A percentile compares a stretch with the other conserved stretches of the same genome.
phyloP scores from a whole-genome alignment of 176 grass and related monocot species.

The bread wheat (Triticum aestivum) region DNA sequence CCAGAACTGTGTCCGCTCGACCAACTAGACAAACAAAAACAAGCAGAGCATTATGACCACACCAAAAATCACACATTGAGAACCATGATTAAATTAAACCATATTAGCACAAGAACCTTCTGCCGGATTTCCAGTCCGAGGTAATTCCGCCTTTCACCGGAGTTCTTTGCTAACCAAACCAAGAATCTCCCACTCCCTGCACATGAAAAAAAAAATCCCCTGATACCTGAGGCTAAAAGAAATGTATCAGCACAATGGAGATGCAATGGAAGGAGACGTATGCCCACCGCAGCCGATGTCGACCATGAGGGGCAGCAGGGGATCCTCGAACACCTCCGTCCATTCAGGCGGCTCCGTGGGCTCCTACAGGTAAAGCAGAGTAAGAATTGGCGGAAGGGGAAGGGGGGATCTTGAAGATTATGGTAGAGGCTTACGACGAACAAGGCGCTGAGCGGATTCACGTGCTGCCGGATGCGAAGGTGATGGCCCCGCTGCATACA shows the following conservation, averaged over 20 bases:
- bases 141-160: slow-evolving; percentile 56
- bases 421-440: slow-evolving; percentile 50
- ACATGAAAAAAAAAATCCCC: background rate
- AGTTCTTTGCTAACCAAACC: slow-evolving; percentile 87
- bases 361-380: slow-evolving; percentile 28
- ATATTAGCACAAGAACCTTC: slow-evolving; percentile 54
- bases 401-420: background rate
- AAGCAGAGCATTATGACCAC: background rate
- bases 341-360: slow-evolving; percentile 69
- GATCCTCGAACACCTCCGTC: slow-evolving; percentile 65
- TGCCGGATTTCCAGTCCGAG: slow-evolving; percentile 87
- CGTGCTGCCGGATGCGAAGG: slow-evolving; percentile 90
- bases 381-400: background rate
- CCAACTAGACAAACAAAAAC: slow-evolving; percentile 54
- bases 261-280: background rate
- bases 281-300: slow-evolving; percentile 82
- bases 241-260: background rate
- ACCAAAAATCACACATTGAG: background rate
- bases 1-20: slow-evolving; percentile 79
- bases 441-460: slow-evolving; percentile 89
- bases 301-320: slow-evolving; percentile 77
- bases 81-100: background rate
- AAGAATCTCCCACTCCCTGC: slow-evolving; percentile 91
- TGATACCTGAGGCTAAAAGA: background rate
- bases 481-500: slow-evolving; percentile 66